Base-by-base conservation (phyloP, 495 filamentous ascomycete species). In the Ascobolus immersus region DNA sequence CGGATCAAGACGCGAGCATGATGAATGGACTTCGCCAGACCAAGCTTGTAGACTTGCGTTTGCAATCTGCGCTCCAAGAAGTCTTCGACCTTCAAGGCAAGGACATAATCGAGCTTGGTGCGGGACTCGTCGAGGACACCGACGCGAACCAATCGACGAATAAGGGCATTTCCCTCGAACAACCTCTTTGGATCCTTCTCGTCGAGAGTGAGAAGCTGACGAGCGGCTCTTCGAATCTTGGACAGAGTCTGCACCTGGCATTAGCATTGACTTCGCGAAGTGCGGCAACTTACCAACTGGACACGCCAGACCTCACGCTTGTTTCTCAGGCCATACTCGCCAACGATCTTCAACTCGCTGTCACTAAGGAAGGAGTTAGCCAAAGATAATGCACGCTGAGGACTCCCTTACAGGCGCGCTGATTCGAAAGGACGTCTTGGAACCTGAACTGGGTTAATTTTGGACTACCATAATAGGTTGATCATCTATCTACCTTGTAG, bases 81-180 rank as follows among this genome's bases (percentile, higher is more conserved):
- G 58, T 96, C 86, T 59, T 96, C 89, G 51, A 77, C 72, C 64
- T 81, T 81, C 41, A 96, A 74, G 57, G 86, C 86, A 51, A 96
- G 67, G 53, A 96, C 86, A 77, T 96, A 96, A 89, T 96, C 86
- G 66, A 96, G 81, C 76, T 92, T 96, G 89, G 94, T 96, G 70
- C 89, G 86, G 57, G 79, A 76, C 68, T 96, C 86, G 57, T 96
- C 86, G 56, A 96, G 77, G 53, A 96, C 86, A 77, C 86, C 86
- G 54, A 94, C 81, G 59, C 86, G 89, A 49, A 96, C 89, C 37
- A 96, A 80, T 71, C 86, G 86, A 55, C 86, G 89, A 74, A 96
- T 96, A 54, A 96, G 69, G 56, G 86, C 86, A 61, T 96, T 96
- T 58, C 86, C 86, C 69, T 96, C 86, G 70, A 96, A 96, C 47